These are phyloP conservation scores for Mortierella alpina DNA, from an alignment of 192 early-diverging fungal genomes.

Conservation along the genomic window DNA sequence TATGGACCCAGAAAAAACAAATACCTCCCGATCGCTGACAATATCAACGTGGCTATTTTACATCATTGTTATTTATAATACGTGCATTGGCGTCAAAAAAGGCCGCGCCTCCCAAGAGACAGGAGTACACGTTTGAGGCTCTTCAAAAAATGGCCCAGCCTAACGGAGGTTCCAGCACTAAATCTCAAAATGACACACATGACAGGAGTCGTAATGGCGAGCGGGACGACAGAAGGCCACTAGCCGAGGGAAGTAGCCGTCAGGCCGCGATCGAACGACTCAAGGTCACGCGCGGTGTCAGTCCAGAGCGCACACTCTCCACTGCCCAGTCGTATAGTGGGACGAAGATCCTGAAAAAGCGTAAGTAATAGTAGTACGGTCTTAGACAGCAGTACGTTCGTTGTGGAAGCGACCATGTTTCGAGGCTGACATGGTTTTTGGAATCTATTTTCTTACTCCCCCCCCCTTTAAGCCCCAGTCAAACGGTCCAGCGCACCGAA, in stretches of 20 bases:
- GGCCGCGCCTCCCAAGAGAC: slow-evolving; percentile 15
- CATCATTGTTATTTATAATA: no score
- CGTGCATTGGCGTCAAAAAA: background rate
- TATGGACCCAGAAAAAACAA: background rate
- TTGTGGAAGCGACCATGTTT: no score
- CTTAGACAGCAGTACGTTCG: no score
- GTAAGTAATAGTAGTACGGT: slow-evolving; percentile 5
- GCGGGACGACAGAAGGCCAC: background rate
- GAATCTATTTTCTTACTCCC: no score
- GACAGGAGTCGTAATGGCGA: slow-evolving; percentile 18
- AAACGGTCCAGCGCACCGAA: slow-evolving; percentile 26
- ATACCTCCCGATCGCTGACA: no score
- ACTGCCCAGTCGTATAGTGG: slow-evolving; percentile 26
- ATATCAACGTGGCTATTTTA: no score
- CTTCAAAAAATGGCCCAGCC: slow-evolving; percentile 36
- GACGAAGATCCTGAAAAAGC: slow-evolving; percentile 31
- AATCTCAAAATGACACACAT: slow-evolving; percentile 2
- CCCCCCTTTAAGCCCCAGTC: slow-evolving; percentile 19
- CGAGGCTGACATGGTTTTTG: background rate
- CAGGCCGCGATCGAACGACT: slow-evolving; percentile 37
- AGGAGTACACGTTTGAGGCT: slow-evolving; percentile 31
- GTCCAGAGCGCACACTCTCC: slow-evolving; percentile 38
- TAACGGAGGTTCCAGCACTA: slow-evolving; percentile 5
- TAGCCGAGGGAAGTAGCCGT: slow-evolving; percentile 7
- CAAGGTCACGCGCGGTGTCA: slow-evolving; percentile 42